Base-by-base conservation (phyloP, 441 rosid species). In the Cnidoscolus chayamansa region DNA sequence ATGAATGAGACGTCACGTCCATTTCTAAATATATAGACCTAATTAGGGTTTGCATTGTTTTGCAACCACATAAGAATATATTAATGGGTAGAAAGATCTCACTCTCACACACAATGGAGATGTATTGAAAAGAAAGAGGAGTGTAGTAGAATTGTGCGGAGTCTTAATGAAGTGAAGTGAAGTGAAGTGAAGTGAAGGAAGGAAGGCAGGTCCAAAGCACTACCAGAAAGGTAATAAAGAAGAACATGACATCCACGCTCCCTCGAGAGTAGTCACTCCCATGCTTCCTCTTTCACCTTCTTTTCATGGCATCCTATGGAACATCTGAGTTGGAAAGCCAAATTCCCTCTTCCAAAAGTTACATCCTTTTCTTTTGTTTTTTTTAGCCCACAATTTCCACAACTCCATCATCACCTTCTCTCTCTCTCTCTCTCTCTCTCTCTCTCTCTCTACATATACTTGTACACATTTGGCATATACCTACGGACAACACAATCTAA, bases 281-380 rank as follows among this genome's bases (percentile, higher is more conserved):
- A 67, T 57, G 74, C 72, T 63, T 57, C 25, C 59, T 73, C 79
- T 81, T 81, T 70, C 75, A 71, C 13, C 79, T 79, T 76, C 81
- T 80, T 75, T 80, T 77, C 62, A 70, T 81, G 86, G 87, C 79
- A 87, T 82, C 90, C 88, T 77, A 87, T 76, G 85, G 69, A 35
- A n/a, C 4, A 15, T 47, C 31, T 83, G 84, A 79, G 78, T 82
- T 86, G 87, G 81, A 85, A 87, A 83, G 84, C 84, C 78, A 65
- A 75, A 60, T 50, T 60, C 63, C 65, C 61, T 55, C 60, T 68
- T 4, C 4, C 58, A 65, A 63, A 72, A 51, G 68, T 25, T 8
- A 50, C 12, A 5, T n/a, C 3, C 7, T 20, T n/a, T 0, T 17
- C 13, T n/a, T n/a, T 43, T 65, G 0, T 10, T 58, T 10, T 20